Conservation (phyloP, 495 filamentous ascomycete genomes). For the Neurospora terricola region DNA sequence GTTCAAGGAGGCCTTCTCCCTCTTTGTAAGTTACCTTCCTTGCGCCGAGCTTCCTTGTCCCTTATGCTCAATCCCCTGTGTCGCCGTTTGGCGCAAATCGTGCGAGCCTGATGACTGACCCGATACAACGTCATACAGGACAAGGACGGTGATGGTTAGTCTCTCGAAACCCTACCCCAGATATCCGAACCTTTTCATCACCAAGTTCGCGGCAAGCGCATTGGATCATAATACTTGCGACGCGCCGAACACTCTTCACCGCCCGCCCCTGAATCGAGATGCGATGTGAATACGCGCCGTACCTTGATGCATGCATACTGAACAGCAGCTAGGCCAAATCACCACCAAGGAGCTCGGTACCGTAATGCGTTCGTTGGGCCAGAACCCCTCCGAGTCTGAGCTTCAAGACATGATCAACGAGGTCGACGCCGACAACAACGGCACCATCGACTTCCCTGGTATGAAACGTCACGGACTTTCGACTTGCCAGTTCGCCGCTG, state of each 20-base stretch:
- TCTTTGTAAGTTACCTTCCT: slow-evolving; percentile 70
- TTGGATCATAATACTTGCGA: not conserved
- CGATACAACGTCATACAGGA: slow-evolving; percentile 49
- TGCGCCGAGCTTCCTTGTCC: not conserved
- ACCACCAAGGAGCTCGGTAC: slow-evolving; percentile 98
- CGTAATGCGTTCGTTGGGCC: slow-evolving; percentile 98
- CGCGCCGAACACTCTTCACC: not conserved
- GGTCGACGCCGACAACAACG: slow-evolving; percentile 98
- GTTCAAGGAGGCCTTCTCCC: slow-evolving; percentile 99
- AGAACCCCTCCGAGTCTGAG: slow-evolving; percentile 98
- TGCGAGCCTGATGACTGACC: slow-evolving; percentile 9
- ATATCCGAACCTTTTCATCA: not conserved
- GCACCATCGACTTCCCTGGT: slow-evolving; percentile 99
- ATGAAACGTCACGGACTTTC: slow-evolving; percentile 19
- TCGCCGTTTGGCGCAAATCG: slow-evolving; percentile 4
- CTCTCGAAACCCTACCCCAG: slow-evolving; percentile 2
- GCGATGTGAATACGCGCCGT: not conserved
- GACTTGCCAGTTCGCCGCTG: slow-evolving; percentile 7
- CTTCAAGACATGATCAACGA: slow-evolving; percentile 99
- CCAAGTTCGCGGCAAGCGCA: not conserved
- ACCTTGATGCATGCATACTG: slow-evolving; percentile 8
- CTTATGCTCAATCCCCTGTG: not conserved
- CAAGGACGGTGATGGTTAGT: slow-evolving; percentile 99
- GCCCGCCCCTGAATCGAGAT: not conserved
- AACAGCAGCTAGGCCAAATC: slow-evolving; percentile 69